Base-by-base conservation (phyloP, 2,329 filamentous ascomycete genomes). In the Ophiosphaerella narmari region DNA sequence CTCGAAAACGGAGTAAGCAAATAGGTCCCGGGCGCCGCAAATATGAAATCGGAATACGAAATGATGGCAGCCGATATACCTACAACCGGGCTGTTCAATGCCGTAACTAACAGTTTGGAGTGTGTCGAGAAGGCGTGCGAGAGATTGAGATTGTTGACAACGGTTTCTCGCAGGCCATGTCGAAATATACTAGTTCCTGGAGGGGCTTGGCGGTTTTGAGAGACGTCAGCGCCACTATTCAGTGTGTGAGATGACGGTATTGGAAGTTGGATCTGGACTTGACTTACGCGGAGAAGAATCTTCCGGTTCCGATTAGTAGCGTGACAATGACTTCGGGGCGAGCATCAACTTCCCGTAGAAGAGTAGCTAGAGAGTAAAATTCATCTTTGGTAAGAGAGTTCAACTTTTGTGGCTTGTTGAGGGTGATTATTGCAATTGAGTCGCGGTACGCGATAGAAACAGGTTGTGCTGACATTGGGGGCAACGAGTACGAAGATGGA, bases 1-100 rank as follows among this genome's bases (percentile, higher is more conserved):
- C 89, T 92, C 6, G 86, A 87, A 76, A 96, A 96, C 5, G 92
- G 92, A 1, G 91, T 95, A 26, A 96, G 84, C 31, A 96, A 80
- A 75, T 91, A 97, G 24, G 91, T 78, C 59, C 87, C 80, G 0
- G 90, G 90, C 0, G 86, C 80, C 63, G 84, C 85, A 79, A 96
- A 96, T 72, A 96, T 82, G 18, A 50, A 50, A 16, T 50, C 47
- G n/a, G 47, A 39, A 16, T 50, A 35, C 13, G 47, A 23, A 23
- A 45, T 34, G 8, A 50, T 33, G 12, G 47, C 47, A 11, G 47
- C 47, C 9, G 47, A 34, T 18, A 50, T 33, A 13, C 47, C 47
- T 9, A 50, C 14, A 13, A 40, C 47, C n/a, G 40, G 47, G 16
- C 47, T 41, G 34, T 50, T 50, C 4, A 50, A 16, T 12, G 47